These are phyloP conservation scores for Exophiala sp. DNA, from an alignment of 2,329 filamentous ascomycete genomes.

Conservation along the genomic window DNA sequence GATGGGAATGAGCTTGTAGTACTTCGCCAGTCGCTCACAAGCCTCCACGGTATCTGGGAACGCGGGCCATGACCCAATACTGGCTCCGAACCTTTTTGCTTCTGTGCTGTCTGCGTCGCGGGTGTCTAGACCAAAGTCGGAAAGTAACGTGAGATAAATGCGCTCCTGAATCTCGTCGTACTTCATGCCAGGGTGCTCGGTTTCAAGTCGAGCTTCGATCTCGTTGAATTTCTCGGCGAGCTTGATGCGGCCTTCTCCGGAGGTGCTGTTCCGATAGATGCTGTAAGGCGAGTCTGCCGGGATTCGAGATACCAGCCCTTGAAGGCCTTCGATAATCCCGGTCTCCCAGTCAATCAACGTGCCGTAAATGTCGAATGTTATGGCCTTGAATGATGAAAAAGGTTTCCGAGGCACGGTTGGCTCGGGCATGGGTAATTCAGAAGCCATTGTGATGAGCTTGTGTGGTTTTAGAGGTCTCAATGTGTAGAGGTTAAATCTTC, in stretches of 20 bases:
- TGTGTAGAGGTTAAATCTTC: background rate
- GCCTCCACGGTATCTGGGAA: slow-evolving; percentile 58
- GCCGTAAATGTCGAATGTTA: slow-evolving; percentile 76
- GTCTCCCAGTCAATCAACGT: slow-evolving; percentile 75
- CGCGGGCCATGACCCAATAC: slow-evolving; percentile 51
- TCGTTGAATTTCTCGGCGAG: slow-evolving; percentile 30
- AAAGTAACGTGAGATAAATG: slow-evolving; percentile 7
- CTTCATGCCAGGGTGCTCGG: slow-evolving; percentile 51
- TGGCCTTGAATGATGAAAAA: slow-evolving; percentile 36
- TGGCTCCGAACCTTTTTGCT: slow-evolving; percentile 46
- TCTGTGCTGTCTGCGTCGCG: slow-evolving; percentile 30
- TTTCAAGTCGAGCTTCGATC: slow-evolving; percentile 50
- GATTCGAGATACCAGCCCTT: slow-evolving; percentile 23
- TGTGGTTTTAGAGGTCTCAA: background rate
- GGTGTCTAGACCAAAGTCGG: slow-evolving; percentile 7
- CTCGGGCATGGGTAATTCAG: slow-evolving; percentile 15
- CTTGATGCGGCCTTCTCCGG: background rate
- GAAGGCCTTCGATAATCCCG: slow-evolving; percentile 58
- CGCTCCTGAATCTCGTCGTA: slow-evolving; percentile 57
- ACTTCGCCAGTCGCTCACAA: slow-evolving; percentile 45
- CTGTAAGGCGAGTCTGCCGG: slow-evolving; percentile 5
- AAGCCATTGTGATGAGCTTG: slow-evolving; percentile 5
- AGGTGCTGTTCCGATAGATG: slow-evolving; percentile 9
- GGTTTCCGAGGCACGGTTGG: slow-evolving; percentile 20
- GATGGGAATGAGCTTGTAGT: slow-evolving; percentile 55